A percentile compares a stretch with the other conserved stretches of the same genome.
These are phyloP conservation scores for Mycosphaerelloides madeirae DNA, from an alignment of 2,329 filamentous ascomycete genomes.

Conservation along the genomic window DNA sequence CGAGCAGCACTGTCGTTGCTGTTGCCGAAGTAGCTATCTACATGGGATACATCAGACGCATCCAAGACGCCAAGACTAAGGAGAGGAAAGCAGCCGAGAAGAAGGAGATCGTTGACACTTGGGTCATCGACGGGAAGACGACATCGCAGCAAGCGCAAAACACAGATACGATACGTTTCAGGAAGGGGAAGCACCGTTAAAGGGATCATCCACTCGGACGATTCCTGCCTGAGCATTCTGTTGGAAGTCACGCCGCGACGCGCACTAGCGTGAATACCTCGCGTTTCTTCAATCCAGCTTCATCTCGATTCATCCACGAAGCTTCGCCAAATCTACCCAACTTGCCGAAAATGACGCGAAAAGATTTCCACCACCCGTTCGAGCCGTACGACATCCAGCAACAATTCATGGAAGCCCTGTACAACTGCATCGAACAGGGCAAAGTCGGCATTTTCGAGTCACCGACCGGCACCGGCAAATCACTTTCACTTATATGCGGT, in stretches of 20 bases:
- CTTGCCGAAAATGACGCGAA: constrained; percentile 21
- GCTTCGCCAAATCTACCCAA: not conserved
- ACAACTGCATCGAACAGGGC: constrained; percentile 70
- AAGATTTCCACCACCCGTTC: constrained; percentile 80
- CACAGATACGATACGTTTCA: constrained; percentile 32
- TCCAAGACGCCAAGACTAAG: constrained; percentile 62
- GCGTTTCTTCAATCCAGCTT: not conserved
- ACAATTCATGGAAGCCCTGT: constrained; percentile 80
- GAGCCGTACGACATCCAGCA: constrained; percentile 82
- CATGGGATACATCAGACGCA: constrained; percentile 66
- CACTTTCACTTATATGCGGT: constrained; percentile 82
- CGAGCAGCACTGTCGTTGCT: constrained; percentile 64
- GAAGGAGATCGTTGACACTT: constrained; percentile 66
- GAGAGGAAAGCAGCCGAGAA: constrained; percentile 59
- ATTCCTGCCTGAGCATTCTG: not conserved
- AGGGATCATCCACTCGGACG: constrained; percentile 4
- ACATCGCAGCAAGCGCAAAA: constrained; percentile 15
- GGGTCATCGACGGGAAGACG: constrained; percentile 49
- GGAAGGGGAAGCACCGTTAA: constrained; percentile 44
- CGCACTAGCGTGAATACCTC: constrained; percentile 19
- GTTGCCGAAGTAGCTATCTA: constrained; percentile 76
- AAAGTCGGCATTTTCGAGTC: constrained; percentile 88
- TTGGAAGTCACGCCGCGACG: constrained; percentile 14
- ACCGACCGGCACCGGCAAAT: constrained; percentile 85
- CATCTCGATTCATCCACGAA: not conserved